These are phyloP conservation scores for Calcarisporium arbuscula DNA, from an alignment of 2,329 filamentous ascomycete genomes.

Conservation along the genomic window DNA sequence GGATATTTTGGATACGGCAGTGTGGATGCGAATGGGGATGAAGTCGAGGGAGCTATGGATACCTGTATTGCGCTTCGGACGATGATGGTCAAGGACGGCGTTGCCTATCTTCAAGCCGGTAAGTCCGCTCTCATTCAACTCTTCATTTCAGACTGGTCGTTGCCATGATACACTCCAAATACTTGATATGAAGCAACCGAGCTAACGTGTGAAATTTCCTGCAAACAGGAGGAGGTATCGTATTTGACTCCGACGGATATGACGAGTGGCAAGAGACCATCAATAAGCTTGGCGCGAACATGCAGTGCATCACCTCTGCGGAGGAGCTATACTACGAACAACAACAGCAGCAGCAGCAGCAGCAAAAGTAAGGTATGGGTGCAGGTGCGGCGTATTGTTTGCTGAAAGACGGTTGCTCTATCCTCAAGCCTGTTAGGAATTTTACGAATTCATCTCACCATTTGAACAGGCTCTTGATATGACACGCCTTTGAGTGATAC, in stretches of 20 bases:
- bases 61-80: slow-evolving; percentile 77
- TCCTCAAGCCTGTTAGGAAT: too few species aligned
- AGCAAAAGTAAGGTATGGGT: slow-evolving; percentile 4
- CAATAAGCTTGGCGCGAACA: slow-evolving; percentile 90
- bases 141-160: too few species aligned
- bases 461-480: too few species aligned
- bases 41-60: slow-evolving; percentile 82
- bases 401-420: too few species aligned
- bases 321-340: slow-evolving; percentile 56
- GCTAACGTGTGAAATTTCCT: slow-evolving; percentile 3
- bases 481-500: too few species aligned
- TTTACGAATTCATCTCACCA: too few species aligned
- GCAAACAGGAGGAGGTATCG: slow-evolving; percentile 68
- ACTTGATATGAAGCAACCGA: too few species aligned
- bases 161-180: too few species aligned
- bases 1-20: slow-evolving; percentile 91
- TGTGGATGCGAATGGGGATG: slow-evolving; percentile 55
- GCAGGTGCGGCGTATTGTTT: too few species aligned
- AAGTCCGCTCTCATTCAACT: slow-evolving; percentile 18
- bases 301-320: slow-evolving; percentile 78
- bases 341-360: slow-evolving; percentile 22
- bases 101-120: slow-evolving; percentile 84
- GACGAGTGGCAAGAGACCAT: slow-evolving; percentile 93
- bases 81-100: slow-evolving; percentile 87
- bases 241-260: slow-evolving; percentile 86